Conservation (phyloP, 306 rosid genomes). For the Acmispon strigosus region DNA sequence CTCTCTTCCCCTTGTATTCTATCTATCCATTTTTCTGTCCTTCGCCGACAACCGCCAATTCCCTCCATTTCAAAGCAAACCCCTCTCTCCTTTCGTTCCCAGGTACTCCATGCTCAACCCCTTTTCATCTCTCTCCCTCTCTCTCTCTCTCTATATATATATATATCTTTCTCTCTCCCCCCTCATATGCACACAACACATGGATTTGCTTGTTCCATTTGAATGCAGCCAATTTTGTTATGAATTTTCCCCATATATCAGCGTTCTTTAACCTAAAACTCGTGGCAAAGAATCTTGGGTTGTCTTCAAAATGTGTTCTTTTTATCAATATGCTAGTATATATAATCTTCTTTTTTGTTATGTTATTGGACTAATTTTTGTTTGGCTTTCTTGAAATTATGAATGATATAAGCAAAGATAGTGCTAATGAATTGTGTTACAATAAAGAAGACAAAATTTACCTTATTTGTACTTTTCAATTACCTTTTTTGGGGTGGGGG, state of each 20-base stretch:
- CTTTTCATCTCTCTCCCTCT: neutral
- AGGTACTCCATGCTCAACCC: slow-evolving; percentile 6
- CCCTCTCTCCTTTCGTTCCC: neutral
- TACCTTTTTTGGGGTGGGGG: neutral
- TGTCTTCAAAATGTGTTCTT: slow-evolving; percentile 15
- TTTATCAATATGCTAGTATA: neutral
- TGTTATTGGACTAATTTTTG: neutral
- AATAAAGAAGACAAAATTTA: neutral
- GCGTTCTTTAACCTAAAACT: slow-evolving; percentile 6
- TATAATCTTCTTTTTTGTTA: neutral
- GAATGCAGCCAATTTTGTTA: neutral
- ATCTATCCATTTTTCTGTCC: slow-evolving; percentile 24
- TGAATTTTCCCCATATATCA: neutral
- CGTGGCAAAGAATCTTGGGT: slow-evolving; percentile 11
- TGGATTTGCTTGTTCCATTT: slow-evolving; percentile 3
- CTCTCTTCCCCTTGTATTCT: slow-evolving; percentile 6
- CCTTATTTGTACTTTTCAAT: neutral
- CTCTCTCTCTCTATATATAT: neutral
- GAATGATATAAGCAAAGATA: slow-evolving; percentile 6
- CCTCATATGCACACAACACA: neutral
- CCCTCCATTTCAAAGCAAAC: slow-evolving; percentile 28
- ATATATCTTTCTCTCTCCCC: neutral
- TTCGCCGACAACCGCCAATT: slow-evolving; percentile 41
- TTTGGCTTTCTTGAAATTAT: slow-evolving; percentile 13
- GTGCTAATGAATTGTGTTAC: neutral